A percentile compares a stretch with the other conserved stretches of the same genome.
Evolutionary conservation across 352 stramenopile species (phyloP).

Genomic region (Hyaloperonospora brassicae): DNA sequence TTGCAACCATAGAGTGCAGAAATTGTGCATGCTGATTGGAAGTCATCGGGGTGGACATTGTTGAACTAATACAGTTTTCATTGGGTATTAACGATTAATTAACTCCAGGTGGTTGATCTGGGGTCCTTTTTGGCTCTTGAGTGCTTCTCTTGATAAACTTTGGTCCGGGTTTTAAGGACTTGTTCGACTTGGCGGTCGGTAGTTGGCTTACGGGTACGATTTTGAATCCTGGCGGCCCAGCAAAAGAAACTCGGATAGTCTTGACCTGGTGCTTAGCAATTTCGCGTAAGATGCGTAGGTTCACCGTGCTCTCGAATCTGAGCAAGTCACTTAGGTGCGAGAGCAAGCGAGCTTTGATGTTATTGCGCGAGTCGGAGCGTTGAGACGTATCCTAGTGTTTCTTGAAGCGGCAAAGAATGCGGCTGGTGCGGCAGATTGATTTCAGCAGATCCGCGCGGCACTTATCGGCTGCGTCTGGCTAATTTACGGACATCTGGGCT

Average conservation of each 20-base stretch:
- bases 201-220: not conserved
- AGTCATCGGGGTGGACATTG: not conserved
- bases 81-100: conserved; percentile 2
- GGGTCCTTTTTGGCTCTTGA: not conserved
- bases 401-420: conserved; percentile 2
- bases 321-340: not conserved
- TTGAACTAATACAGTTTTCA: not conserved
- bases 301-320: conserved; percentile 1
- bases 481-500: not conserved
- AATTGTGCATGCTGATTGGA: not conserved
- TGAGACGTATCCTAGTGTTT: not conserved
- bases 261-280: not conserved
- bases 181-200: not conserved
- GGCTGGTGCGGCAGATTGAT: not conserved
- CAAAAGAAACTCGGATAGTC: not conserved
- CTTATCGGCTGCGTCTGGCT: not conserved
- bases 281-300: conserved; percentile 1
- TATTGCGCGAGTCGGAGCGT: conserved; percentile 1
- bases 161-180: not conserved
- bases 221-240: not conserved
- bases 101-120: not conserved
- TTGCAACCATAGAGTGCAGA: not conserved
- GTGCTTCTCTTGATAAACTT: not conserved
- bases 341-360: not conserved
- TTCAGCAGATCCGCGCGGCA: not conserved